Evolutionary conservation across 2,329 filamentous ascomycete genomes (phyloP).

Genomic region (Exophiala calicioides): DNA sequence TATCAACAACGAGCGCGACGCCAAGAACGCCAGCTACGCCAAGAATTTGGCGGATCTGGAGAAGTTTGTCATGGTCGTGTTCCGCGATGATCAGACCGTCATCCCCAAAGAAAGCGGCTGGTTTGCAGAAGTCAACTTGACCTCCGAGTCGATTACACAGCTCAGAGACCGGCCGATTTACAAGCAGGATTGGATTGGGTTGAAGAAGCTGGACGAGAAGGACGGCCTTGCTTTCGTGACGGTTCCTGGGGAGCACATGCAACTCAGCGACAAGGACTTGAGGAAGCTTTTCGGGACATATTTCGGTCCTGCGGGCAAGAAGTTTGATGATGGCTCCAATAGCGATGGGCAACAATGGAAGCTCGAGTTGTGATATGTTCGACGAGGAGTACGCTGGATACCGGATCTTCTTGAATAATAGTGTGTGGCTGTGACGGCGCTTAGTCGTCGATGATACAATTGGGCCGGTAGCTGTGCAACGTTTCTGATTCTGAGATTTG

Average conservation of each 20-base stretch:
- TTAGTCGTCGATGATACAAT: too few species aligned
- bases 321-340: constrained; percentile 1
- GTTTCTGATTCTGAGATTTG: too few species aligned
- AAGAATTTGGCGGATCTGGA: constrained; percentile 68
- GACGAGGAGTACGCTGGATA: too few species aligned
- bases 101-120: constrained; percentile 88
- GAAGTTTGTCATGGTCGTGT: constrained; percentile 86
- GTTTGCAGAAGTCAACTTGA: constrained; percentile 83
- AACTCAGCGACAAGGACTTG: constrained; percentile 67
- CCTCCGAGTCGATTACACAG: constrained; percentile 60
- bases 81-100: constrained; percentile 80
- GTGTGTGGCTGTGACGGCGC: too few species aligned
- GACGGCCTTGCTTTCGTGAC: constrained; percentile 75
- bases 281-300: constrained; percentile 62
- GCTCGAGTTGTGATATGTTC: constrained; percentile 11
- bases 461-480: too few species aligned
- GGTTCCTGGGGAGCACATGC: constrained; percentile 80
- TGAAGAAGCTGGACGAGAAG: constrained; percentile 75
- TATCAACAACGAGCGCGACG: constrained; percentile 84
- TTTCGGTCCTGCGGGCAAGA: constrained; percentile 39
- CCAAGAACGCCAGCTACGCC: constrained; percentile 75
- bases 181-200: constrained; percentile 88
- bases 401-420: too few species aligned
- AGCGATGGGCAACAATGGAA: constrained; percentile 3
- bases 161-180: constrained; percentile 74